Evolutionary conservation across 306 rosid species (phyloP).

Genomic region (Astragalus glycyphyllos): DNA sequence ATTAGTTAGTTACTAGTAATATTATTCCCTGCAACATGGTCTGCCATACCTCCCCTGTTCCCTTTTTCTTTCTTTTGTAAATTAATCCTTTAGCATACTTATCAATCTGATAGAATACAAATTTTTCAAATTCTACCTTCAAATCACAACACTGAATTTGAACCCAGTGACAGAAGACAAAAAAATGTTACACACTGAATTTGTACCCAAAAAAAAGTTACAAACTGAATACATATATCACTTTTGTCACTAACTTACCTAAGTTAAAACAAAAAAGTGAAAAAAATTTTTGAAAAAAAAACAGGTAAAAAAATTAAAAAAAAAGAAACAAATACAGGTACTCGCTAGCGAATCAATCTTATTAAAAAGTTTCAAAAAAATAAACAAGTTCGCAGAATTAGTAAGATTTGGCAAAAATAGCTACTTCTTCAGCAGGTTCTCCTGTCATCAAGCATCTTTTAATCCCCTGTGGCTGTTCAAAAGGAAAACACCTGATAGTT

Average conservation of each 20-base stretch:
- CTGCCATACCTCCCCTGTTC: too few species aligned
- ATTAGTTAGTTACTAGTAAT: too few species aligned
- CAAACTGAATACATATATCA: slow-evolving; percentile 31
- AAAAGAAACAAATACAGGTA: slow-evolving; percentile 11
- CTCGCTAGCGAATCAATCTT: slow-evolving; percentile 17
- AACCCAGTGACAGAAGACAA: background rate
- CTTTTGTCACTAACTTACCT: slow-evolving; percentile 23
- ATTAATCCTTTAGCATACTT: too few species aligned
- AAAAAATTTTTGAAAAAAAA: slow-evolving; percentile 14
- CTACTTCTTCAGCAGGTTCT: slow-evolving; percentile 83
- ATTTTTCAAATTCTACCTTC: background rate
- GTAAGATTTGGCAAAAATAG: slow-evolving; percentile 93
- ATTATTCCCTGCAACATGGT: too few species aligned
- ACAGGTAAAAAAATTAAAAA: background rate
- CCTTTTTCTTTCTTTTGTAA: too few species aligned
- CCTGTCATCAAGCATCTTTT: slow-evolving; percentile 89
- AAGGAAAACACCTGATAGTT: slow-evolving; percentile 94
- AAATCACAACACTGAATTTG: slow-evolving; percentile 20
- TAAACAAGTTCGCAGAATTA: slow-evolving; percentile 39
- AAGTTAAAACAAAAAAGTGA: slow-evolving; percentile 16
- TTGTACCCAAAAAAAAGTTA: slow-evolving; percentile 11
- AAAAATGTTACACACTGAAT: slow-evolving; percentile 12
- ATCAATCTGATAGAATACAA: background rate
- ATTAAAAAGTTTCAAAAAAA: slow-evolving; percentile 1
- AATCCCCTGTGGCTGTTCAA: slow-evolving; percentile 75